phyloP scores from a whole-genome alignment of 2,329 filamentous ascomycete genomes.

The Orbilia blumenaviensis region DNA sequence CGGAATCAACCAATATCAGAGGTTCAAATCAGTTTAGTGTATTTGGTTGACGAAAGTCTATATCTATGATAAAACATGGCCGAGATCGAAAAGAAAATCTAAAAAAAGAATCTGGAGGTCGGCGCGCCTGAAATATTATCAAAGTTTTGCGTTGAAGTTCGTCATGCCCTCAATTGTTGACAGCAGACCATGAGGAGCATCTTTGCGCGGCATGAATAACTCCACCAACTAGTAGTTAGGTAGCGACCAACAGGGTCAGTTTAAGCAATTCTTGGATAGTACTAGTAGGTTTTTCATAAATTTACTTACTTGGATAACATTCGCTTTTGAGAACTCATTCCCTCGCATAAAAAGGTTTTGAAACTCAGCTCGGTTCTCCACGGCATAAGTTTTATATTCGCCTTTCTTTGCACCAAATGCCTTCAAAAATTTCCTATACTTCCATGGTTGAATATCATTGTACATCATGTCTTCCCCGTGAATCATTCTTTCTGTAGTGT shows the following conservation, averaged over 20 bases:
- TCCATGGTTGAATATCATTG: slow-evolving; percentile 82
- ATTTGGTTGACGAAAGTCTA: too few species aligned
- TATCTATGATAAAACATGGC: too few species aligned
- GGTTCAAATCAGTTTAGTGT: too few species aligned
- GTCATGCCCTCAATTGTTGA: background rate
- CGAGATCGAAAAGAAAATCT: too few species aligned
- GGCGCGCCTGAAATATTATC: too few species aligned
- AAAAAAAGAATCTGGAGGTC: too few species aligned
- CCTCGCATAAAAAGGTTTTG: slow-evolving; percentile 71
- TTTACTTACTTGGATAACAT: slow-evolving; percentile 61
- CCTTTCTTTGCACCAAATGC: slow-evolving; percentile 73
- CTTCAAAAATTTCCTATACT: slow-evolving; percentile 73
- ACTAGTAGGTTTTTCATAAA: background rate
- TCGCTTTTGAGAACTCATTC: slow-evolving; percentile 69
- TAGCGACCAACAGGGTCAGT: slow-evolving; percentile 62
- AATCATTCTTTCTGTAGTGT: slow-evolving; percentile 87
- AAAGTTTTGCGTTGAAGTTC: background rate
- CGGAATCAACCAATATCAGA: too few species aligned
- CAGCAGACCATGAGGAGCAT: slow-evolving; percentile 70
- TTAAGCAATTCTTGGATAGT: slow-evolving; percentile 14
- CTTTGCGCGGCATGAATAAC: slow-evolving; percentile 69
- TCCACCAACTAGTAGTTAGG: background rate
- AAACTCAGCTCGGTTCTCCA: slow-evolving; percentile 75
- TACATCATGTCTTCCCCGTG: slow-evolving; percentile 82
- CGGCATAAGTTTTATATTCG: slow-evolving; percentile 70